A percentile compares a stretch with the other conserved stretches of the same genome.
phyloP scores from a whole-genome alignment of 2,329 filamentous ascomycete genomes.

The Graphium sp. region DNA sequence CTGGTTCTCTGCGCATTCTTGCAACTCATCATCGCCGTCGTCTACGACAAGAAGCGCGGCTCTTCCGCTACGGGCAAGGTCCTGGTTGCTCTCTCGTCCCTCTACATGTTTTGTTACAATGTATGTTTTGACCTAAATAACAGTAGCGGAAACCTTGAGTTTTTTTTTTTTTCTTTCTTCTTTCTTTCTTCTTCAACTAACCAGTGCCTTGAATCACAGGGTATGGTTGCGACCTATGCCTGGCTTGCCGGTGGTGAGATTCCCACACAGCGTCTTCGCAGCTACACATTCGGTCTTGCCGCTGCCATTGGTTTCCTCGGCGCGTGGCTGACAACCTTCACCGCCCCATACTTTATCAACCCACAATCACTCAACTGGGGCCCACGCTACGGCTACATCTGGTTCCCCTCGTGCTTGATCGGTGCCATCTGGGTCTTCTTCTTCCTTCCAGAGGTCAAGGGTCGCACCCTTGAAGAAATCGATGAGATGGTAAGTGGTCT shows the following conservation, averaged over 20 bases:
- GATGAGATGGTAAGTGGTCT: constrained; percentile 7
- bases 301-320: constrained; percentile 29
- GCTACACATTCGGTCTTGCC: constrained; percentile 31
- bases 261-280: constrained; percentile 31
- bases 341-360: constrained; percentile 37
- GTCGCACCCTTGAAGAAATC: constrained; percentile 7
- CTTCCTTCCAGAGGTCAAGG: constrained; percentile 5
- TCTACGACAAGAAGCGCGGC: constrained; percentile 21
- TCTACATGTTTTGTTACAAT: constrained; percentile 32
- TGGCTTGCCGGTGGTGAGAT: constrained; percentile 35
- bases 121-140: constrained; percentile 15
- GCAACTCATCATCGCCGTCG: constrained; percentile 30
- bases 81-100: constrained; percentile 26
- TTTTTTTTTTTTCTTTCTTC: neutral
- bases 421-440: constrained; percentile 4
- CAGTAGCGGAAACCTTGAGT: no score
- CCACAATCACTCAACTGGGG: constrained; percentile 29
- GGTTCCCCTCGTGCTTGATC: constrained; percentile 16
- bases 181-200: neutral
- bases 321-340: constrained; percentile 33
- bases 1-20: constrained; percentile 26
- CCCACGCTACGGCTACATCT: constrained; percentile 33
- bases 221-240: constrained; percentile 30
- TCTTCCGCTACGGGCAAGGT: constrained; percentile 16
- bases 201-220: constrained; percentile 8